Evolutionary conservation across 1,139 yeast species (phyloP), one percentile per base, ranked within the genome.

Genomic region (Candida albicans): DNA sequence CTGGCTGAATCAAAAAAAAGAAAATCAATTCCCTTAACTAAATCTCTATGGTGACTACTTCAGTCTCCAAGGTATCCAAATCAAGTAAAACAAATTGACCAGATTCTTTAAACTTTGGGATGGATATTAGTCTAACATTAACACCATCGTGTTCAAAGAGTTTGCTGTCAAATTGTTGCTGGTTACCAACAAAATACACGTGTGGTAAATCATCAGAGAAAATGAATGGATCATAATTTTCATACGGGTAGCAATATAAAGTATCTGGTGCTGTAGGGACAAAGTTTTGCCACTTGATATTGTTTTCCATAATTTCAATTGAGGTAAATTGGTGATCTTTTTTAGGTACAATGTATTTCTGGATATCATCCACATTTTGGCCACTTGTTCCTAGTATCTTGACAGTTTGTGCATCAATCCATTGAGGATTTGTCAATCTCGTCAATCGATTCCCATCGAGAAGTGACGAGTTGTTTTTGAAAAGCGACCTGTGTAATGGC

Each of bases 211-310:
- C 87, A 5, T 68, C 68, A 10, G 43, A 46, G 29, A 93, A 59
- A 2, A 88, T 75, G 62, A 93, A 90, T 2, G 98, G 98, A 62
- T 95, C 99, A 4, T 59, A 56, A 35, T 83, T 79, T n/a, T 79
- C 76, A 57, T 75, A 91, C 0, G 99, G 98, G 55, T 89, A 90
- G 51, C 96, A 84, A 70, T 87, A 87, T 36, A 93, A 67, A 0
- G 99, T 95, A 57, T 93, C 99, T 0, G 99, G 99, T 1, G 96
- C 96, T 0, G 98, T 90, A 2, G 99, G 99, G 0, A 89, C 84
- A 32, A 88, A 71, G 55, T 88, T 88, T 53, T 89, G 93, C 96
- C 97, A 93, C 42, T 72, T 67, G 33, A 95, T 61, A 1, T 87
- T 84, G 7, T 82, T 74, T 52, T 83, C 86, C 71, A 90, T 75